Base-by-base conservation (phyloP, 768 basidiomycete genomes). In the Suillus lakei region DNA sequence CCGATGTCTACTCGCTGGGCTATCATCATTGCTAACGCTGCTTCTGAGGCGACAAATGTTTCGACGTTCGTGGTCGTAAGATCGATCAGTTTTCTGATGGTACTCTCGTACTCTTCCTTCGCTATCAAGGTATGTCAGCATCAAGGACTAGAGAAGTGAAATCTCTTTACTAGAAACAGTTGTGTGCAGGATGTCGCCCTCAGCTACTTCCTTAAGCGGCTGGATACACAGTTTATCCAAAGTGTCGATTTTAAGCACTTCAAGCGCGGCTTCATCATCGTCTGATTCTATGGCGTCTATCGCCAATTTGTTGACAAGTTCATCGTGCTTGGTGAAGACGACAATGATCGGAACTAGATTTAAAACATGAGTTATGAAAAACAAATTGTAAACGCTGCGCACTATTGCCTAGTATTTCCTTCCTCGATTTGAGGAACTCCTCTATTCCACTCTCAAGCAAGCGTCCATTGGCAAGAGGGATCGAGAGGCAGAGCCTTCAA, bases 241-340 rank as follows among this genome's bases (percentile, higher is more conserved):
- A 23, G 39, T 54, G 12, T 46, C 23, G 10, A 26, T 23, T 26
- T 61, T 53, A 30, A 43, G 34, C n/a, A n/a, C 34, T 12, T 64
- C 64, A 10, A 64, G 30, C 8, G 23, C 36, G 23, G 50, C 26
- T 53, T 53, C 51, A 4, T 38, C 48, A 16, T 61, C 50, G 4
- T 34, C 51, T 4, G 21, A 41, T 10, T 41, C 60, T 6, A 53
- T 34, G 8, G 46, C 48, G 39, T 62, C 60, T 12, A 28, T 15
- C 26, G 61, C 64, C n/a, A 65, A 18, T 21, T 30, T 41, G 7
- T 39, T 30, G 36, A 54, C 32, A 36, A 65, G 1, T 1, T 55
- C n/a, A 9, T 65, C 64, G 15, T 39, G 36, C 43, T 65, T 65
- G 50, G 64, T 65, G 39, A 65, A 65, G 44, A 62, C 64, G 8